Evolutionary conservation across 73 alveolate species (phyloP).

Genomic region (Blepharisma japonicum): DNA sequence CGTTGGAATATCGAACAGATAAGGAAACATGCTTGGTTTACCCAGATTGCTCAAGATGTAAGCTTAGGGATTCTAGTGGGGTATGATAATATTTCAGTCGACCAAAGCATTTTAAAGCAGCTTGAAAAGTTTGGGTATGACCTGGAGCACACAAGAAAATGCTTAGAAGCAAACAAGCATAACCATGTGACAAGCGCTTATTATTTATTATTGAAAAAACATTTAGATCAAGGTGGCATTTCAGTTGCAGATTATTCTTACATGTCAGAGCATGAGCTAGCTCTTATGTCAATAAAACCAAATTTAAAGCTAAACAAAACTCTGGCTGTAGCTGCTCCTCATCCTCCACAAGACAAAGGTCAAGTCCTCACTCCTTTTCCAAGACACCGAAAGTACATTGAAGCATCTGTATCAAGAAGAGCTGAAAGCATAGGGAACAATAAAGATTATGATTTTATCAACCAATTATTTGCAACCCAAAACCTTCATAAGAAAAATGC

Average conservation of each 20-base stretch:
- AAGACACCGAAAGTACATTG: too few species aligned
- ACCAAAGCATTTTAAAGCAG: background rate
- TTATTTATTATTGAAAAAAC: slow-evolving; percentile 82
- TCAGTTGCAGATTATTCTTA: slow-evolving; percentile 3
- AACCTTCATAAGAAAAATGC: too few species aligned
- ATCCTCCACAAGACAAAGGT: too few species aligned
- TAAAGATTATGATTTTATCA: too few species aligned
- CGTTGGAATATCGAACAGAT: slow-evolving; percentile 45
- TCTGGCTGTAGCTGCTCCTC: too few species aligned
- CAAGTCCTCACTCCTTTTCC: too few species aligned
- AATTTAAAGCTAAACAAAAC: too few species aligned
- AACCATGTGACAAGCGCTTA: slow-evolving; percentile 83
- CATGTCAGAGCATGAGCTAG: too few species aligned
- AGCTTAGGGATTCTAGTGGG: slow-evolving; percentile 50
- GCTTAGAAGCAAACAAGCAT: slow-evolving; percentile 29
- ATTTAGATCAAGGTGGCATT: slow-evolving; percentile 64
- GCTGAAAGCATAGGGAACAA: too few species aligned
- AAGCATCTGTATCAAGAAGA: too few species aligned
- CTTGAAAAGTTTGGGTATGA: background rate
- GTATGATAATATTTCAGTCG: slow-evolving; percentile 42
- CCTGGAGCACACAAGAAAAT: slow-evolving; percentile 56
- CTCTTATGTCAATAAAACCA: too few species aligned
- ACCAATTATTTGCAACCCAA: too few species aligned
- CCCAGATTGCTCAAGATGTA: slow-evolving; percentile 41
- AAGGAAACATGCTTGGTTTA: slow-evolving; percentile 55